phyloP scores from a whole-genome alignment of 169 alveolate genomes.

The Cryptosporidium xiaoi region DNA sequence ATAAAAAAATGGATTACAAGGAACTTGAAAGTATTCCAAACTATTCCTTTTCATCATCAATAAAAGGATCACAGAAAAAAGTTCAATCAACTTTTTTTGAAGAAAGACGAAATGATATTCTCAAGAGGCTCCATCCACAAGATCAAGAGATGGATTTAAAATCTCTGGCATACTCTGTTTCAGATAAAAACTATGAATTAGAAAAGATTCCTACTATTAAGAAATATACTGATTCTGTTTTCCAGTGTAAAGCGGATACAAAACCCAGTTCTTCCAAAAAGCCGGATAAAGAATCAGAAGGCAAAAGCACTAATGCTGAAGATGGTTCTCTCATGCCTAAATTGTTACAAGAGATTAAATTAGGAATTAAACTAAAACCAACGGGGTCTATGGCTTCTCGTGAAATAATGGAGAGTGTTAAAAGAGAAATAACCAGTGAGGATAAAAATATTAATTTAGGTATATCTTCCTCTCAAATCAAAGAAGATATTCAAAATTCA shows the following conservation, averaged over 20 bases:
- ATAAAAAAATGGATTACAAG: conserved; percentile 43
- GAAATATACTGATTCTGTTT: conserved; percentile 9
- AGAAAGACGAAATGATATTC: conserved; percentile 30
- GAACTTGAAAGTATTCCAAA: conserved; percentile 5
- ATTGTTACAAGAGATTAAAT: conserved; percentile 44
- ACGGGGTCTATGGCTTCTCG: conserved; percentile 55
- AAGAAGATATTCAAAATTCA: conserved; percentile 26
- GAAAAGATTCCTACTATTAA: conserved; percentile 24
- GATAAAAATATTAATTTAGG: conserved; percentile 19
- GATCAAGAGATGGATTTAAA: conserved; percentile 27
- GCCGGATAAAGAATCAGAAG: neutral
- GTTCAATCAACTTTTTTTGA: conserved; percentile 21
- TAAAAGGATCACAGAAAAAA: neutral
- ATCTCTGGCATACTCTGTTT: conserved; percentile 35
- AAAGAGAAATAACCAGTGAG: conserved; percentile 28
- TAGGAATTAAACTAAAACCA: conserved; percentile 38
- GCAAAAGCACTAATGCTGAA: neutral
- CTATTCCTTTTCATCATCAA: neutral
- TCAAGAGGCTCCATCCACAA: conserved; percentile 39
- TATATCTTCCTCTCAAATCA: conserved; percentile 55
- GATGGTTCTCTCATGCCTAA: conserved; percentile 10
- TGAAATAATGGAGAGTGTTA: conserved; percentile 40
- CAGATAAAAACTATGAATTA: conserved; percentile 21
- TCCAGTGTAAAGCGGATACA: neutral
- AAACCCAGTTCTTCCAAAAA: neutral